Evolutionary conservation across 805 yeast species (phyloP).

Genomic region (Lipomyces starkeyi): DNA sequence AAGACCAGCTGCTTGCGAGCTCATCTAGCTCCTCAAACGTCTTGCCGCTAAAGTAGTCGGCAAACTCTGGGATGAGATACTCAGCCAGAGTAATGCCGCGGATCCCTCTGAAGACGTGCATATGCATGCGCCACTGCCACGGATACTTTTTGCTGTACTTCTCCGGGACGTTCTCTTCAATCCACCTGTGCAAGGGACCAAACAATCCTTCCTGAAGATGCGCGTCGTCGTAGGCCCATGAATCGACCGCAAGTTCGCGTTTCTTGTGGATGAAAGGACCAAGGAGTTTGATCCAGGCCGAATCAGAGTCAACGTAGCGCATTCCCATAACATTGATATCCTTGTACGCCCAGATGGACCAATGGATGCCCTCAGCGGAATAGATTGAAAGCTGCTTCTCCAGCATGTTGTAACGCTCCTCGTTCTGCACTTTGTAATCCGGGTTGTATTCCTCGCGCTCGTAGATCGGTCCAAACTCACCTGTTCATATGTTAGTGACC

Average conservation of each 20-base stretch:
- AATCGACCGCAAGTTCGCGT: slow-evolving; percentile 54
- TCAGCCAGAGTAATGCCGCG: slow-evolving; percentile 55
- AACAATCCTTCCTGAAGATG: slow-evolving; percentile 48
- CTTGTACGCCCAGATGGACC: slow-evolving; percentile 62
- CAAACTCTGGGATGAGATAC: slow-evolving; percentile 54
- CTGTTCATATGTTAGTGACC: slow-evolving; percentile 33
- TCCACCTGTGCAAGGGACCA: slow-evolving; percentile 49
- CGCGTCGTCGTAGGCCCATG: slow-evolving; percentile 58
- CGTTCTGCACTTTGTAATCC: slow-evolving; percentile 53
- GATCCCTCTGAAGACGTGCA: slow-evolving; percentile 50
- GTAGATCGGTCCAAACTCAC: slow-evolving; percentile 55
- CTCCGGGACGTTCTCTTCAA: slow-evolving; percentile 51
- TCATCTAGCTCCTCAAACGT: slow-evolving; percentile 56
- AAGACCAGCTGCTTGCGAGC: slow-evolving; percentile 58
- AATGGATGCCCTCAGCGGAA: slow-evolving; percentile 50
- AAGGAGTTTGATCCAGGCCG: slow-evolving; percentile 53
- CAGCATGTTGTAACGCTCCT: slow-evolving; percentile 52
- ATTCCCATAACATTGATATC: slow-evolving; percentile 61
- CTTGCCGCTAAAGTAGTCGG: slow-evolving; percentile 53
- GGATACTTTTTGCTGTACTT: slow-evolving; percentile 53
- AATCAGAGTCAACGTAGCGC: slow-evolving; percentile 54
- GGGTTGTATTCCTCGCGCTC: slow-evolving; percentile 41
- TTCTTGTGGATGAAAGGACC: slow-evolving; percentile 54
- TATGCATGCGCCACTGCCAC: slow-evolving; percentile 48
- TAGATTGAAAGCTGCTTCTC: slow-evolving; percentile 56